Base-by-base conservation (phyloP, 1,139 yeast species). In the Pichiaceae sp. region DNA sequence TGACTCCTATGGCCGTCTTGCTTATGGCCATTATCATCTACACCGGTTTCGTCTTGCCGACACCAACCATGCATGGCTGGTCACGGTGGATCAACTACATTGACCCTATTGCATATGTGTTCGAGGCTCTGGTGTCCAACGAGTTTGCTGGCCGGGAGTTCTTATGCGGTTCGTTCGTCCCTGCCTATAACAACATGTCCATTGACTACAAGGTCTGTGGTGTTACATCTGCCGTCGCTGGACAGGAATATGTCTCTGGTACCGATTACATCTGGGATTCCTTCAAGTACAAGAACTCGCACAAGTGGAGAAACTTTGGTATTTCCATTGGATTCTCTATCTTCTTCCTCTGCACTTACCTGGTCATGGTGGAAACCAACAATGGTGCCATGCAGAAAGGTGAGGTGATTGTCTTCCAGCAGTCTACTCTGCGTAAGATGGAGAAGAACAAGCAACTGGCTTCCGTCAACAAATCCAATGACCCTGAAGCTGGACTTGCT, bases 41-140 rank as follows among this genome's bases (percentile, higher is more conserved):
- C 48, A 65, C 77, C 17, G 72, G 77, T 23, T 75, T 68, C 57
- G 67, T 70, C 65, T 66, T 75, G 44, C 81, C 73, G 47, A 56
- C 70, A 34, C 75, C 75, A 6, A 61, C 70, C 0, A 75, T 76
- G 80, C 78, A 68, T 44, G 77, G 78, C 27, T 75, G 81, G 80
- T 74, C 75, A 46, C 66, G 72, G 51, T 75, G 82, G 82, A 66
- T 74, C 24, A 67, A 73, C 8, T 75, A 72, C 48, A 55, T 73
- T 35, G 63, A 75, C 44, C 81, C 81, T 2, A 56, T 74, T 32
- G 60, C 70, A 29, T 75, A 73, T 47, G 69, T 70, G 4, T 75
- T 72, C 45, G 82, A 75, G 53, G 62, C 74, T 15, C 61, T 75
- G 60, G 49, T 74, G 40, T 55, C 70, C 8, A 63, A 68, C 26